These are phyloP conservation scores for Yarrowia yakushimensis DNA, from an alignment of 805 yeast species.

Conservation along the genomic window DNA sequence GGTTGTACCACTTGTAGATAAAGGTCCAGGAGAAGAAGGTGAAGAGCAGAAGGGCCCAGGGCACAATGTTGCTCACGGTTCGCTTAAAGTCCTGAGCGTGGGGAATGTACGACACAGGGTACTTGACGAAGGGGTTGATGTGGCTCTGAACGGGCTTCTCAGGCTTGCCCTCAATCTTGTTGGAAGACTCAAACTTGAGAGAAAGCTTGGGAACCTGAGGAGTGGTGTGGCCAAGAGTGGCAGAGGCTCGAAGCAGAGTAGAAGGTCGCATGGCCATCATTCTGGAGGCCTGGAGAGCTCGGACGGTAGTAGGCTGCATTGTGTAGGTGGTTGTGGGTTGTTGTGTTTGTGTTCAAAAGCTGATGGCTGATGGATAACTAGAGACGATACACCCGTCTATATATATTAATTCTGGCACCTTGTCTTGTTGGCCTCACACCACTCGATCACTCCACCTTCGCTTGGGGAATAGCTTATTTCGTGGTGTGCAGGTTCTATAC, in stretches of 20 bases:
- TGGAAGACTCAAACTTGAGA: neutral
- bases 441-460: conserved; percentile 3
- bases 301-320: conserved; percentile 16
- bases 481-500: neutral
- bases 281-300: conserved; percentile 22
- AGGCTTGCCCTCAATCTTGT: neutral
- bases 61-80: neutral
- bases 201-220: neutral
- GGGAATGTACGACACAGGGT: conserved; percentile 4
- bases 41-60: neutral
- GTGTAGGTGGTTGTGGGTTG: neutral
- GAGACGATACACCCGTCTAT: neutral
- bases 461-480: too few relatives aligned
- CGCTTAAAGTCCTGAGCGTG: conserved; percentile 9
- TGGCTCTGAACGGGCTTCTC: neutral
- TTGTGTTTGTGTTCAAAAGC: neutral
- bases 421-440: neutral
- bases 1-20: conserved; percentile 22
- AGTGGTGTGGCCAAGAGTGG: neutral
- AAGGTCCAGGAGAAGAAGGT: conserved; percentile 21
- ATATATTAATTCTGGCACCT: neutral
- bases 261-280: conserved; percentile 19
- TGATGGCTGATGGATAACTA: neutral
- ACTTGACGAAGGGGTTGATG: conserved; percentile 2
- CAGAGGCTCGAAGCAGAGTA: neutral